Conservation (phyloP, 2,329 filamentous ascomycete species). For the Colletotrichum limetticola region DNA sequence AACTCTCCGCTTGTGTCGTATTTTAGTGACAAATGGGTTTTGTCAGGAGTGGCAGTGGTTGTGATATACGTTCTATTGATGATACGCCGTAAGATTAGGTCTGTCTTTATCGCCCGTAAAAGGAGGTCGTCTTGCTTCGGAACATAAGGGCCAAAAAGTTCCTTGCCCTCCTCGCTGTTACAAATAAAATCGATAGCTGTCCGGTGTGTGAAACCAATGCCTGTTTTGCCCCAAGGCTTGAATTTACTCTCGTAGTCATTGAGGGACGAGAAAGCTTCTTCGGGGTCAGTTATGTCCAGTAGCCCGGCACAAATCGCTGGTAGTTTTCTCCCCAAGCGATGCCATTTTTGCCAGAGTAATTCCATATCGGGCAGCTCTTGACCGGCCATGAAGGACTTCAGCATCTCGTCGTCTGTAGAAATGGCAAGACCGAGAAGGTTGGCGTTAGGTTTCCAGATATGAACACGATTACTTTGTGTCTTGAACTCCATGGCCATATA, state of each 20-base stretch:
- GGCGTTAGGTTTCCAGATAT: no score
- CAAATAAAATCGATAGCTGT: neutral
- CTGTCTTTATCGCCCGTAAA: neutral
- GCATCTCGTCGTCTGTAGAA: neutral
- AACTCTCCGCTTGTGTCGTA: accelerated
- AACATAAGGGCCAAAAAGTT: neutral
- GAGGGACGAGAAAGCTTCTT: neutral
- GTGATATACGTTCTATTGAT: neutral
- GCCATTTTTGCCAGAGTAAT: neutral
- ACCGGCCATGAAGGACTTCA: neutral
- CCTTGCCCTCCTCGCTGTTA: neutral
- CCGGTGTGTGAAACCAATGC: neutral
- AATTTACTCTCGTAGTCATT: neutral
- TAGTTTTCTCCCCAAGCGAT: neutral
- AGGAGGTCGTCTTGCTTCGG: neutral
- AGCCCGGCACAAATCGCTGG: neutral
- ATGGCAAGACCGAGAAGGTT: neutral
- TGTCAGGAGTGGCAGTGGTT: neutral
- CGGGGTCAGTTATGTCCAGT: neutral
- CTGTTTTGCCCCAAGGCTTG: neutral
- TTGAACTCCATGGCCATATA: neutral
- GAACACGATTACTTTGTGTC: accelerated
- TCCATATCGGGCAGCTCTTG: neutral
- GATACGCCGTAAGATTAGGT: neutral
- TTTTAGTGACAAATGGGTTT: no score